A percentile compares a stretch with the other conserved stretches of the same genome.
Evolutionary conservation across 1,284 basidiomycete genomes (phyloP).

Genomic region (Malassezia nana): DNA sequence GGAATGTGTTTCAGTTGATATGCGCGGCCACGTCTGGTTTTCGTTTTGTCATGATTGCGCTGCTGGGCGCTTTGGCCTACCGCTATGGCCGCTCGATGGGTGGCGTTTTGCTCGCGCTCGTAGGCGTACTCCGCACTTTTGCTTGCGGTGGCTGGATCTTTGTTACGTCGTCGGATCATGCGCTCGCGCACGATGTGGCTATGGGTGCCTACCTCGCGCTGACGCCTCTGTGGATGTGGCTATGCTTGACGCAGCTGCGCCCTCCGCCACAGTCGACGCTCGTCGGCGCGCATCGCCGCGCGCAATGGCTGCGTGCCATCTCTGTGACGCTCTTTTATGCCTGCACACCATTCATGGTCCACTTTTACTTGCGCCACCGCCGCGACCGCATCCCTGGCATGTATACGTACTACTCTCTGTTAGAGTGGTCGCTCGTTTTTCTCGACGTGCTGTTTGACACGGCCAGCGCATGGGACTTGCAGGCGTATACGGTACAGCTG

Average conservation of each 20-base stretch:
- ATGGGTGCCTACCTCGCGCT: constrained; percentile 60
- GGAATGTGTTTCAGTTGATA: constrained; percentile 77
- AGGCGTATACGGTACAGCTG: constrained; percentile 30
- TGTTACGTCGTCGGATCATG: constrained; percentile 69
- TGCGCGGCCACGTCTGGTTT: constrained; percentile 66
- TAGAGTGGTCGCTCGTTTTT: constrained; percentile 44
- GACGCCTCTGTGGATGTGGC: constrained; percentile 61
- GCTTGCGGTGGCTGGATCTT: constrained; percentile 87
- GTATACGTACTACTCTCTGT: constrained; percentile 38
- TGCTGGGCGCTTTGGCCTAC: constrained; percentile 54
- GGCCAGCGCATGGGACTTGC: constrained; percentile 35
- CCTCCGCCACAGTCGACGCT: constrained; percentile 10
- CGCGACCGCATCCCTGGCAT: constrained; percentile 34
- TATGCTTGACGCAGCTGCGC: constrained; percentile 31
- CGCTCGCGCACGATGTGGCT: constrained; percentile 72
- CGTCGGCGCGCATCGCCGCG: constrained; percentile 1
- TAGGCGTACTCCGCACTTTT: constrained; percentile 66
- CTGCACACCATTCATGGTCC: constrained; percentile 40
- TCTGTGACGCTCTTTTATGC: constrained; percentile 32
- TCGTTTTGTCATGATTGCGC: constrained; percentile 64
- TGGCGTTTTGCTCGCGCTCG: constrained; percentile 52
- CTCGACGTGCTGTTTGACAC: constrained; percentile 40
- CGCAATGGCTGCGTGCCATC: constrained; percentile 24
- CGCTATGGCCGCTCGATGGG: constrained; percentile 18
- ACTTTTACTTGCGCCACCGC: constrained; percentile 39